phyloP scores from a whole-genome alignment of 306 rosid species.

The Boehmeria nivea region DNA sequence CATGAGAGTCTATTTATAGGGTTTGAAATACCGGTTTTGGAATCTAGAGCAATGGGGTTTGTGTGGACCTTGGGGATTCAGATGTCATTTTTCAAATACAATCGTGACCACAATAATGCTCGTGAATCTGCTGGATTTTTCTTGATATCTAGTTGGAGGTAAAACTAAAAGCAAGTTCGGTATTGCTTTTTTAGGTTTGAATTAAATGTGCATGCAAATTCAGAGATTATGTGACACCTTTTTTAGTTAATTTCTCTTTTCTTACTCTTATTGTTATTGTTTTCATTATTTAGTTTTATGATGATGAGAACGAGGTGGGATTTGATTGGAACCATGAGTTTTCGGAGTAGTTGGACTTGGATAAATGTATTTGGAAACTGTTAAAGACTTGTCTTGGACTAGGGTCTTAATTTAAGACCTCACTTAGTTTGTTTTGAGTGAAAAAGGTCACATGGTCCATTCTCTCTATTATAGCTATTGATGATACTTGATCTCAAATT shows the following conservation, averaged over 20 bases:
- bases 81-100: slow-evolving; percentile 39
- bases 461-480: background rate
- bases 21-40: background rate
- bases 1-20: slow-evolving; percentile 44
- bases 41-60: slow-evolving; percentile 17
- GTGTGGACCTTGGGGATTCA: slow-evolving; percentile 43
- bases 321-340: background rate
- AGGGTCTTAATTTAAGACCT: background rate
- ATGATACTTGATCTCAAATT: background rate
- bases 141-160: slow-evolving; percentile 30
- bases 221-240: background rate
- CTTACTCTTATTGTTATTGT: background rate
- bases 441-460: slow-evolving; percentile 2
- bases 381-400: background rate
- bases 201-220: slow-evolving; percentile 22
- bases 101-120: slow-evolving; percentile 6
- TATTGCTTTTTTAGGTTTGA: slow-evolving; percentile 28
- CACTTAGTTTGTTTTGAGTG: background rate
- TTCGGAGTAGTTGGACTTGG: background rate
- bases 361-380: background rate
- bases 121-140: slow-evolving; percentile 53
- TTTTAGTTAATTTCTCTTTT: slow-evolving; percentile 2
- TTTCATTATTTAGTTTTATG: background rate
- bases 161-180: slow-evolving; percentile 25
- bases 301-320: too few relatives aligned